These are phyloP conservation scores for Metschnikowia gelsemii DNA, from an alignment of 805 yeast species.

Conservation along the genomic window DNA sequence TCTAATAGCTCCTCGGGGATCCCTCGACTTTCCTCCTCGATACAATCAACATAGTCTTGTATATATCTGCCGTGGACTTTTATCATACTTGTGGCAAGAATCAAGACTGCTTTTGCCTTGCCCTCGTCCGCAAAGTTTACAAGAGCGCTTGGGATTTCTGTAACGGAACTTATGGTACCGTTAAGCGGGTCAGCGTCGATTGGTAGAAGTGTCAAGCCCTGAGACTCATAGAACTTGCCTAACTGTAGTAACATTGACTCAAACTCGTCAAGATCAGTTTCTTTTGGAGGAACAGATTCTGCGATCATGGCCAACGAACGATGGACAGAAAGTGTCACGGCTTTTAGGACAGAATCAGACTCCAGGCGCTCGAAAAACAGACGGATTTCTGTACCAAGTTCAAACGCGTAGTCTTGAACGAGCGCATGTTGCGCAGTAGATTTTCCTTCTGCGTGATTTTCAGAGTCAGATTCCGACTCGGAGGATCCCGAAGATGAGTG, in stretches of 20 bases:
- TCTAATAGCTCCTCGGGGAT: conserved; percentile 8
- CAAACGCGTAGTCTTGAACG: conserved; percentile 31
- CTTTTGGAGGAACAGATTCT: conserved; percentile 20
- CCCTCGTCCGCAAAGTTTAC: conserved; percentile 1
- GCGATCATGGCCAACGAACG: conserved; percentile 23
- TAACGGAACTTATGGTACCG: background rate
- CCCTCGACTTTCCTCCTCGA: conserved; percentile 7
- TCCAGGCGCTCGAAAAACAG: conserved; percentile 1
- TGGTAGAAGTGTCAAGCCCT: conserved; percentile 9
- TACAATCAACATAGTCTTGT: conserved; percentile 5
- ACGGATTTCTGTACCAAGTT: conserved; percentile 24
- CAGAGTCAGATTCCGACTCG: too few relatives aligned
- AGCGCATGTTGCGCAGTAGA: conserved; percentile 9
- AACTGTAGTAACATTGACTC: conserved; percentile 41
- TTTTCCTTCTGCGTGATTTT: background rate
- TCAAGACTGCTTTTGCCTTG: conserved; percentile 10
- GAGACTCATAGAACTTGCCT: conserved; percentile 7
- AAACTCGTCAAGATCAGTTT: conserved; percentile 32
- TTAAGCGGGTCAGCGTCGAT: conserved; percentile 3
- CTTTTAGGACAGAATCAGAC: background rate
- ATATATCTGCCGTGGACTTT: conserved; percentile 8
- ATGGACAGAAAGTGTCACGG: background rate
- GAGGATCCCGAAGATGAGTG: too few relatives aligned
- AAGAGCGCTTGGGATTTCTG: conserved; percentile 3
- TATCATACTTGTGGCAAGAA: conserved; percentile 11